Conservation (phyloP, 768 basidiomycete genomes). For the Suillus discolor region DNA sequence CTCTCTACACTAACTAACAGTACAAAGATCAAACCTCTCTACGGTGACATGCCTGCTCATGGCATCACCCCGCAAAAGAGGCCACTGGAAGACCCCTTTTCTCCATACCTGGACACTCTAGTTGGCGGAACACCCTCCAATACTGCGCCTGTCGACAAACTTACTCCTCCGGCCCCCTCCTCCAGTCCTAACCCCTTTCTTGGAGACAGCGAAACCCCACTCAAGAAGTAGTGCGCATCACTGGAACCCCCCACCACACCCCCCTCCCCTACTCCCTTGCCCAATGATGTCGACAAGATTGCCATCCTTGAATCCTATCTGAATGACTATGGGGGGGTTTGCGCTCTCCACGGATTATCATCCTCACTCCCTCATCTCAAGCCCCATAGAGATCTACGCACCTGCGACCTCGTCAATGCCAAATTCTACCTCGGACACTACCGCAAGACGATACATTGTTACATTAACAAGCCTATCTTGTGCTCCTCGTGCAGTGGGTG, state of each 20-base stretch:
- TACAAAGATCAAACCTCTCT: background rate
- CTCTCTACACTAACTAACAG: background rate
- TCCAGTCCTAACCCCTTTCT: background rate
- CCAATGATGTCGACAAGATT: background rate
- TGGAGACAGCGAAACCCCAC: background rate
- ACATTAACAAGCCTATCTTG: background rate
- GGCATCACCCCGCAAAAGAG: background rate
- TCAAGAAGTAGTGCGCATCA: background rate
- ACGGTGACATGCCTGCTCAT: fast-evolving
- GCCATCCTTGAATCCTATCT: background rate
- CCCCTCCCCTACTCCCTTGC: background rate
- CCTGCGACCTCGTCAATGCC: background rate
- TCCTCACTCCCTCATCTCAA: background rate
- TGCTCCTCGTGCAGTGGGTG: background rate
- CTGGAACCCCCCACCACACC: background rate
- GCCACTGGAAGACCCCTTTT: background rate
- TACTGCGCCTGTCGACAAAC: background rate
- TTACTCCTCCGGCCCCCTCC: background rate
- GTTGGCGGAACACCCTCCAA: background rate
- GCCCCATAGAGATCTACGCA: background rate
- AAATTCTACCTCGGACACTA: background rate
- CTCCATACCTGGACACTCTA: background rate
- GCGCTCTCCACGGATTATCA: background rate
- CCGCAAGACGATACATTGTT: background rate
- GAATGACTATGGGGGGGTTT: background rate